phyloP scores from a whole-genome alignment of 768 basidiomycete genomes.

The Lactifluus rugatus region DNA sequence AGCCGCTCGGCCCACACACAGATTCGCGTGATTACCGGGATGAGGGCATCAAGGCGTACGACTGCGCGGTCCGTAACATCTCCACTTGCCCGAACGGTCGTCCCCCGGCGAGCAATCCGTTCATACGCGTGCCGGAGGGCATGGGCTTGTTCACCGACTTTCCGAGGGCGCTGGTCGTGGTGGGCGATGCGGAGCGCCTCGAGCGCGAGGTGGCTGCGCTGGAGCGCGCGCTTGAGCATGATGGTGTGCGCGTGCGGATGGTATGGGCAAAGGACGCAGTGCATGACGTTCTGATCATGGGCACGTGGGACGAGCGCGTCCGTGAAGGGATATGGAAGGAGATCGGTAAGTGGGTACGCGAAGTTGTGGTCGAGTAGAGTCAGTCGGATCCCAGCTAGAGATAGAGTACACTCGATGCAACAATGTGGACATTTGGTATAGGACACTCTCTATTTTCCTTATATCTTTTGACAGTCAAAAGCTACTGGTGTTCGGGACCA shows the following conservation, averaged over 20 bases:
- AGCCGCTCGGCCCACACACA: slow-evolving; percentile 22
- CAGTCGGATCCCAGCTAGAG: neutral
- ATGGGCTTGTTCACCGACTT: slow-evolving; percentile 38
- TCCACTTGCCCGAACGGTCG: neutral
- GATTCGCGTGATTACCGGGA: slow-evolving; percentile 20
- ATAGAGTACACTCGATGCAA: neutral
- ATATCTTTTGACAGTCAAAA: no score
- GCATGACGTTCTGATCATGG: slow-evolving; percentile 19
- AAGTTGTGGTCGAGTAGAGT: slow-evolving; percentile 3
- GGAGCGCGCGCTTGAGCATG: slow-evolving; percentile 15
- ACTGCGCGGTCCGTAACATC: slow-evolving; percentile 22
- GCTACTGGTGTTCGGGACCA: no score
- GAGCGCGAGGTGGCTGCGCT: slow-evolving; percentile 35
- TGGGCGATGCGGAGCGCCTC: slow-evolving; percentile 44
- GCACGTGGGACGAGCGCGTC: slow-evolving; percentile 16
- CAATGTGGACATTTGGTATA: neutral
- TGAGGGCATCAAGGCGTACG: slow-evolving; percentile 19
- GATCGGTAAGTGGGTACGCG: slow-evolving; percentile 15
- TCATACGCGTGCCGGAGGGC: slow-evolving; percentile 27
- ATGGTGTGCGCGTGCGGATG: slow-evolving; percentile 20
- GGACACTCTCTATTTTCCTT: neutral
- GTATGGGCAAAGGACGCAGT: slow-evolving; percentile 19
- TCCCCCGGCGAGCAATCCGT: slow-evolving; percentile 21
- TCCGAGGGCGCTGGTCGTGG: slow-evolving; percentile 35
- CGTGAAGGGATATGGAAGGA: slow-evolving; percentile 19